Percentiles rank a stretch among this genome's conserved stretches.
Evolutionary conservation across 1,284 basidiomycete genomes (phyloP).

Genomic region (Moniliella sp.): DNA sequence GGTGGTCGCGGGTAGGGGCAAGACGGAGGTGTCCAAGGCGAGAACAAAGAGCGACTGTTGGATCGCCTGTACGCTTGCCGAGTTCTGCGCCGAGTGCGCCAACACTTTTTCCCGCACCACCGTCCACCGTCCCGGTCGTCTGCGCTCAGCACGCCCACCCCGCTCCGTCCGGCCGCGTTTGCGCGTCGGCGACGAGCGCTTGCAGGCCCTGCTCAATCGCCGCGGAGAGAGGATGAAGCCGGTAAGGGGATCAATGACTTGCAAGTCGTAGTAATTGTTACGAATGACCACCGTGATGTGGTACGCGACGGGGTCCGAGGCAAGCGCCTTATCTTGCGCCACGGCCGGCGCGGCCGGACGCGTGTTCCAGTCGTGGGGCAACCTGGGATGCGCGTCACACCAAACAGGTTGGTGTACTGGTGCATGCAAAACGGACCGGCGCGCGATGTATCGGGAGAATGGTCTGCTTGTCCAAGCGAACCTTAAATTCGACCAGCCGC

Average conservation of each 20-base stretch:
- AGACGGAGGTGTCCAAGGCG: conserved; percentile 39
- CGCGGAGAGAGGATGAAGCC: conserved; percentile 23
- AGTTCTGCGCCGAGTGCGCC: too few relatives aligned
- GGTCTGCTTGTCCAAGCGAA: conserved; percentile 41
- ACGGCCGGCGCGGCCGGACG: too few relatives aligned
- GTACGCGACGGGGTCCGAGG: too few relatives aligned
- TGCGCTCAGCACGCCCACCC: conserved; percentile 50
- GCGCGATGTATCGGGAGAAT: conserved; percentile 39
- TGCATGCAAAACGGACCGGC: conserved; percentile 43
- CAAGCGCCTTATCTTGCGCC: conserved; percentile 41
- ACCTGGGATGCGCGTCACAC: conserved; percentile 34
- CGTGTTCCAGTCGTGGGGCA: conserved; percentile 35
- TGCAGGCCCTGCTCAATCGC: conserved; percentile 50
- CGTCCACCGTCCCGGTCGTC: conserved; percentile 72
- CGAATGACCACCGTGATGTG: conserved; percentile 53
- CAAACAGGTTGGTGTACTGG: conserved; percentile 39
- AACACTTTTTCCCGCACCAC: too few relatives aligned
- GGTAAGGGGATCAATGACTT: conserved; percentile 38
- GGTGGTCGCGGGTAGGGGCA: conserved; percentile 28
- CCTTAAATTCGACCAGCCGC: conserved; percentile 58
- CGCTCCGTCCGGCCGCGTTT: conserved; percentile 37
- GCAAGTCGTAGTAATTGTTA: conserved; percentile 61
- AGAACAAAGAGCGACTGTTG: conserved; percentile 61
- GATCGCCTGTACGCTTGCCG: too few relatives aligned
- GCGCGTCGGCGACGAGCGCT: conserved; percentile 50